Evolutionary conservation across 2,329 filamentous ascomycete species (phyloP).

Genomic region (Tolypocladium tropicale): DNA sequence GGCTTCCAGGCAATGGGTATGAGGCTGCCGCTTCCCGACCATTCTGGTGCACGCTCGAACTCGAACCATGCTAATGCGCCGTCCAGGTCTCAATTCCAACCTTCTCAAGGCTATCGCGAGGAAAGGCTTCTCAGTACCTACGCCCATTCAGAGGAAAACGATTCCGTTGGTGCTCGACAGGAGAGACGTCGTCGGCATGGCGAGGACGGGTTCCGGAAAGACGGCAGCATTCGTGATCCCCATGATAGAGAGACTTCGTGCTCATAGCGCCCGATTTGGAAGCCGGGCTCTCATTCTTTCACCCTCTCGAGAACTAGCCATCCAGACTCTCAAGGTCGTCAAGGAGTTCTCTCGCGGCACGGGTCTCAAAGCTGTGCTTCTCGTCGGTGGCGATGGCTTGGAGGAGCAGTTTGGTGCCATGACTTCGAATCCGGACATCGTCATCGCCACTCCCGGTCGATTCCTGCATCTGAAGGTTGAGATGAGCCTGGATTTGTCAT

Average conservation of each 20-base stretch:
- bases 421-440: slow-evolving; percentile 90
- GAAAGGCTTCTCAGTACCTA: slow-evolving; percentile 94
- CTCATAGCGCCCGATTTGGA: slow-evolving; percentile 79
- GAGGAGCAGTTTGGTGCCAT: slow-evolving; percentile 93
- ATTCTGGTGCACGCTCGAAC: background rate
- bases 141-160: slow-evolving; percentile 93
- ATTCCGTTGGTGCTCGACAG: slow-evolving; percentile 84
- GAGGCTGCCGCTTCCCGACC: slow-evolving; percentile 5
- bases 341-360: slow-evolving; percentile 89
- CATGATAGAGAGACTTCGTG: slow-evolving; percentile 89
- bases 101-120: slow-evolving; percentile 83
- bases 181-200: slow-evolving; percentile 98
- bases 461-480: slow-evolving; percentile 96
- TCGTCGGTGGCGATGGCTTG: slow-evolving; percentile 90
- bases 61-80: background rate
- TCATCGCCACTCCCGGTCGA: slow-evolving; percentile 93
- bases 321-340: slow-evolving; percentile 92
- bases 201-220: slow-evolving; percentile 95
- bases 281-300: slow-evolving; percentile 81
- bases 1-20: slow-evolving; percentile 91
- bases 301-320: slow-evolving; percentile 83
- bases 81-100: slow-evolving; percentile 60
- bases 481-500: slow-evolving; percentile 86
- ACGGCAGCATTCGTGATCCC: slow-evolving; percentile 97
- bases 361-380: slow-evolving; percentile 77